phyloP scores from a whole-genome alignment of 2,329 filamentous ascomycete genomes.

The Magnaporthales sp. region DNA sequence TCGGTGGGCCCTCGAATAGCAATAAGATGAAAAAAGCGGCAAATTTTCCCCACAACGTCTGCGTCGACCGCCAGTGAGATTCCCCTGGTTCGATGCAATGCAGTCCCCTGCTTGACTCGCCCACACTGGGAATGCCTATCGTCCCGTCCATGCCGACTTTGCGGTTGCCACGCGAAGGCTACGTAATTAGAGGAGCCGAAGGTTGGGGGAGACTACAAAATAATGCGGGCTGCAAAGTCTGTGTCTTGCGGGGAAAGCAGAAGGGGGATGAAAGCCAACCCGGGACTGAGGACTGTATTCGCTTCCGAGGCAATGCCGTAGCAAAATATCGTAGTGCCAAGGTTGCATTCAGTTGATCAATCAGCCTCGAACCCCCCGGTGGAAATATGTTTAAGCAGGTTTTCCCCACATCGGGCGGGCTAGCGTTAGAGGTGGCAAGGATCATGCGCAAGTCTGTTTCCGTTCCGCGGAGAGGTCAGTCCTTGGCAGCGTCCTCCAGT shows the following conservation, averaged over 20 bases:
- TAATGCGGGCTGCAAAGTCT: background rate
- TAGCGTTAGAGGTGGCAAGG: background rate
- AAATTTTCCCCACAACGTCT: background rate
- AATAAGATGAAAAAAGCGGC: background rate
- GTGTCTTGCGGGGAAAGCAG: background rate
- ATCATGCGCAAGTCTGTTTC: background rate
- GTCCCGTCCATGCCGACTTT: background rate
- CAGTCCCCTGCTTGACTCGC: background rate
- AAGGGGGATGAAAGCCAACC: background rate
- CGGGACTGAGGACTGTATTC: background rate
- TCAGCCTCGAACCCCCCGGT: background rate
- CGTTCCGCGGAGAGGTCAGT: background rate
- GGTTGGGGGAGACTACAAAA: background rate
- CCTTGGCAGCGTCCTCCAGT: background rate
- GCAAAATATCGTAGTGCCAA: background rate
- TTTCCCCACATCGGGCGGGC: background rate
- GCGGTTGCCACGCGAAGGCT: background rate
- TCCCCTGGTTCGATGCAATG: background rate
- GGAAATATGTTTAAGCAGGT: background rate
- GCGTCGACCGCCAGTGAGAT: background rate
- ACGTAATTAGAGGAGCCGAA: background rate
- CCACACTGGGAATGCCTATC: background rate
- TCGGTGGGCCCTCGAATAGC: background rate
- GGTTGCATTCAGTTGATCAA: background rate
- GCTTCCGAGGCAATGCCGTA: background rate